These are phyloP conservation scores for Aureobasidium sp. DNA, from an alignment of 2,329 filamentous ascomycete genomes.

Conservation along the genomic window DNA sequence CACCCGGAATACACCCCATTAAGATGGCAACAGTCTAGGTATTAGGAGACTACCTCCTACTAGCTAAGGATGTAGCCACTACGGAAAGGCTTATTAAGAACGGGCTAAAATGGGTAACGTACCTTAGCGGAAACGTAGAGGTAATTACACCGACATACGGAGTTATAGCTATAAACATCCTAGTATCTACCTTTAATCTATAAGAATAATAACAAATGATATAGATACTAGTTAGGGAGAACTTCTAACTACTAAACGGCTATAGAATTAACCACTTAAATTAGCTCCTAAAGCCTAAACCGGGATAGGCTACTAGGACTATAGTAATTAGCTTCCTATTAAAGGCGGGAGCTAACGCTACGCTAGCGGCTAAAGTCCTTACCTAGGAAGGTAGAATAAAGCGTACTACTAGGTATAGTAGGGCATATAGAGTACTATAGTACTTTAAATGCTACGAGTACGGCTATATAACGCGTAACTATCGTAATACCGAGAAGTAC, in stretches of 20 bases:
- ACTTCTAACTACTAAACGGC: no score
- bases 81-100: background rate
- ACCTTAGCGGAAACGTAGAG: background rate
- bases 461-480: background rate
- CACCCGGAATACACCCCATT: no score
- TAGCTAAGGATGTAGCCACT: no score
- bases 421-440: no score
- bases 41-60: no score
- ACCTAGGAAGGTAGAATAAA: background rate
- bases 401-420: background rate
- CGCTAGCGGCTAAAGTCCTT: background rate
- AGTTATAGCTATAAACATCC: background rate
- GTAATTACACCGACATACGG: background rate
- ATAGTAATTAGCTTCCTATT: background rate
- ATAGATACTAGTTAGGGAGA: no score
- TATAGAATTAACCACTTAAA: no score
- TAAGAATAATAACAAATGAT: no score
- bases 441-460: conserved; percentile 1
- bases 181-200: background rate
- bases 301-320: background rate
- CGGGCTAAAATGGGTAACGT: background rate
- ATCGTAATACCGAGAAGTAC: background rate
- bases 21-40: no score
- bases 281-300: no score
- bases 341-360: background rate